Conservation (phyloP, 768 basidiomycete species). For the Trametes gibbosa region DNA sequence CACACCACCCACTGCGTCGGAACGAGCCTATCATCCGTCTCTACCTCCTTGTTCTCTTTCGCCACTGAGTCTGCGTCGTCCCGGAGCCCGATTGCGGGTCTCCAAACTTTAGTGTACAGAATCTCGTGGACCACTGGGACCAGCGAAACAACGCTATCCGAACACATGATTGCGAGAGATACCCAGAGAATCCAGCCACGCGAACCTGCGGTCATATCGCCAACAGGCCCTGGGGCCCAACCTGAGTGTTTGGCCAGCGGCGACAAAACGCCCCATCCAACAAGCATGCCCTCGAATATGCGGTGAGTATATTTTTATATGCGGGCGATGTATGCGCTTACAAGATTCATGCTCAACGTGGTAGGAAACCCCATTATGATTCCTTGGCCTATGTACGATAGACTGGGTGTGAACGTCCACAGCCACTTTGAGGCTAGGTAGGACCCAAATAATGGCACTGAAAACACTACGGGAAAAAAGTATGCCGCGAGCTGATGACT, state of each 20-base stretch:
- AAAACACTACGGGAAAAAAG: slow-evolving; percentile 86
- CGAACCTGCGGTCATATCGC: slow-evolving; percentile 84
- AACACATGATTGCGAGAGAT: slow-evolving; percentile 92
- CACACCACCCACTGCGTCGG: slow-evolving; percentile 73
- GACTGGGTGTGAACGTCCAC: slow-evolving; percentile 90
- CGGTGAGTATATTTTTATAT: not conserved
- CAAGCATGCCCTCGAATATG: slow-evolving; percentile 78
- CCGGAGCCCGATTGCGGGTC: not conserved
- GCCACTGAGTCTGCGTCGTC: slow-evolving; percentile 22
- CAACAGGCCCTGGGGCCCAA: slow-evolving; percentile 94
- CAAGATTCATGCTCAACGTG: slow-evolving; percentile 89
- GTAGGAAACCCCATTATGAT: slow-evolving; percentile 99
- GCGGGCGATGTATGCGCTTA: slow-evolving; percentile 30
- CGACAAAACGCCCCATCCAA: slow-evolving; percentile 93
- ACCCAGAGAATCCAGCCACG: slow-evolving; percentile 98
- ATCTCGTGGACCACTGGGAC: slow-evolving; percentile 68
- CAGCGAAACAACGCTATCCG: slow-evolving; percentile 86
- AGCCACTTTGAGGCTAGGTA: slow-evolving; percentile 86
- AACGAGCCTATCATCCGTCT: slow-evolving; percentile 78
- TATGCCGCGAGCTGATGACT: slow-evolving; percentile 69
- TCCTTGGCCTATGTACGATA: slow-evolving; percentile 93
- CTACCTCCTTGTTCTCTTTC: slow-evolving; percentile 61
- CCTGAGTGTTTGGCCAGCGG: slow-evolving; percentile 77
- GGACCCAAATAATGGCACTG: slow-evolving; percentile 81
- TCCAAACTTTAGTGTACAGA: slow-evolving; percentile 32